Evolutionary conservation across 2,329 filamentous ascomycete genomes (phyloP), one percentile per base, ranked within the genome.

Genomic region (Volutella citrinella): DNA sequence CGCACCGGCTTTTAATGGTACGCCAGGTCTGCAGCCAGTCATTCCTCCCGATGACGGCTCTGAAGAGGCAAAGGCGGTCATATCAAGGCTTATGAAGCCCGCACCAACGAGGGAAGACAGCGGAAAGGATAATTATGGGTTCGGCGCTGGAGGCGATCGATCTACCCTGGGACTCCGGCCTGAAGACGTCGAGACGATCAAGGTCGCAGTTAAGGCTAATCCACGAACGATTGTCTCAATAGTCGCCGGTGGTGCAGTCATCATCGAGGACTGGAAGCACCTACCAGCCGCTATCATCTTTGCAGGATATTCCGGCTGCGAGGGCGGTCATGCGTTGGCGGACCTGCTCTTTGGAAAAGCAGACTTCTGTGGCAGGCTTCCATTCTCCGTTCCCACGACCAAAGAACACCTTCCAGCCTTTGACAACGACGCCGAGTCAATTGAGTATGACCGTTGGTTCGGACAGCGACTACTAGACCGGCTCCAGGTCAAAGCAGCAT

Each of bases 231-330:
- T 51, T 10, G 46, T 48, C 0, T 19, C 30, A 4, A 37, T 51
- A 3, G 14, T 48, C 6, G 32, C 45, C 9, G 45, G 37, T 3
- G 48, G 48, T 4, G 45, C 46, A 1, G 42, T 50, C 4, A 46
- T 51, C 3, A 43, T 43, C 15, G 36, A 43, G 9, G 45, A 52
- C 12, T 51, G 49, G 42, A 43, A 48, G 14, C 3, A 36, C 5
- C 12, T 34, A 1, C 18, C 27, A 1, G 17, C 41, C 3, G 43
- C 36, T 8, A 38, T 50, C 14, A 10, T 51, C 3, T 31, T 45
- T 6, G 30, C 36, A 11, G 50, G 48, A 44, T 49, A 49, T n/a
- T 32, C 42, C 5, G 48, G 48, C 3, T 34, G 36, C 5, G 42
- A 48, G 12, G 45, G 45, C 3, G 48, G 48, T 3, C 35, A 41